phyloP scores from a whole-genome alignment of 306 rosid genomes.

The Fragaria nilgerrensis region DNA sequence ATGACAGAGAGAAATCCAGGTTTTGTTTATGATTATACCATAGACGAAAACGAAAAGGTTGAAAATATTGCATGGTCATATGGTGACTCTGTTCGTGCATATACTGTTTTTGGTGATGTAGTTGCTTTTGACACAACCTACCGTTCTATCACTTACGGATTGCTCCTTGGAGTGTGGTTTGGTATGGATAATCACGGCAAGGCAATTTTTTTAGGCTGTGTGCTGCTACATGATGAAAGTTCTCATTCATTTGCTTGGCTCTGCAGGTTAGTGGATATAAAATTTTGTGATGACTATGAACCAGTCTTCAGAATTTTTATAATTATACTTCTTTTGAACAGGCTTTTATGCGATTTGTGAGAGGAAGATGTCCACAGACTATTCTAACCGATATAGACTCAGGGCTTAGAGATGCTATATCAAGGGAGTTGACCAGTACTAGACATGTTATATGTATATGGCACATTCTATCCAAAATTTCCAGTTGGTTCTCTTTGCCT shows the following conservation, averaged over 20 bases:
- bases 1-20: conserved; percentile 44
- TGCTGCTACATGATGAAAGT: conserved; percentile 61
- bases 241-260: conserved; percentile 53
- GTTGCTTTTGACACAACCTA: conserved; percentile 52
- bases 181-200: conserved; percentile 57
- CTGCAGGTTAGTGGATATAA: conserved; percentile 56
- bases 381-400: conserved; percentile 59
- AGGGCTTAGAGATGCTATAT: conserved; percentile 51
- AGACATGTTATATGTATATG: conserved; percentile 53
- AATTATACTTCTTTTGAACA: conserved; percentile 43
- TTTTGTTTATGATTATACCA: conserved; percentile 43
- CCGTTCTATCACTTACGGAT: conserved; percentile 53
- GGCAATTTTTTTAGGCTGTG: conserved; percentile 49
- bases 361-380: conserved; percentile 59
- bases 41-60: conserved; percentile 46
- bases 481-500: conserved; percentile 57
- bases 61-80: conserved; percentile 64
- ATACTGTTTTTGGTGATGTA: conserved; percentile 52
- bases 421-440: conserved; percentile 51
- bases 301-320: conserved; percentile 24
- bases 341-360: conserved; percentile 62
- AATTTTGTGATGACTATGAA: conserved; percentile 36
- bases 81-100: conserved; percentile 46
- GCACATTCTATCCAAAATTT: conserved; percentile 56
- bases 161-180: conserved; percentile 63